A percentile compares a stretch with the other conserved stretches of the same genome.
Evolutionary conservation across 305 asterid genomes (phyloP).

Genomic region (Andrographis paniculata): DNA sequence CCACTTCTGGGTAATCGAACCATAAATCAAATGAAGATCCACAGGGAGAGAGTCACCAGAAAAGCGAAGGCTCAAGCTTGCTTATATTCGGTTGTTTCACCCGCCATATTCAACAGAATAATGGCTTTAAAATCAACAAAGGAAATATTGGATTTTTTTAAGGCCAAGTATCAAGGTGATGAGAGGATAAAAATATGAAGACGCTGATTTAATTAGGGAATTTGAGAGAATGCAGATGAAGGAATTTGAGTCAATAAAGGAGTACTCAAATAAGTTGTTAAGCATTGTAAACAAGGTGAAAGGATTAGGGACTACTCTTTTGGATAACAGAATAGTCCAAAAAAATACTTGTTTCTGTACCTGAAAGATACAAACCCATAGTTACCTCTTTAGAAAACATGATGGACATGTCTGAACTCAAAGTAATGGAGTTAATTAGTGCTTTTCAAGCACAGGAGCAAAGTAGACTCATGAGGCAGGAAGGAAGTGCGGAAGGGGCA

Average conservation of each 20-base stretch:
- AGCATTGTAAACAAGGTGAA: too few relatives aligned
- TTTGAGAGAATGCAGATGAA: neutral
- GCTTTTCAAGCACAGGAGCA: too few relatives aligned
- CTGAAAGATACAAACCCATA: too few relatives aligned
- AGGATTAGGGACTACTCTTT: neutral
- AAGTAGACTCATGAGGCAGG: too few relatives aligned
- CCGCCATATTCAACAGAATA: neutral
- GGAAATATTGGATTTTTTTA: neutral
- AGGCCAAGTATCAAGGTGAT: neutral
- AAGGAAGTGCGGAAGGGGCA: too few relatives aligned
- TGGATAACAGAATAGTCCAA: slow-evolving; percentile 10
- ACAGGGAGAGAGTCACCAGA: neutral
- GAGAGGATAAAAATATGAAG: neutral
- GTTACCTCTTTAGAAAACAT: too few relatives aligned
- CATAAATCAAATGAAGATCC: neutral
- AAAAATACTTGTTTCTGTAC: neutral
- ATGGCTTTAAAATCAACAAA: neutral
- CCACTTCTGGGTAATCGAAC: neutral
- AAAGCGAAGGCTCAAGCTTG: neutral
- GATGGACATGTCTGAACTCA: too few relatives aligned
- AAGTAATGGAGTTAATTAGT: too few relatives aligned
- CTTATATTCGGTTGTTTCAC: neutral
- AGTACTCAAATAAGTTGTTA: neutral
- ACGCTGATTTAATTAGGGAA: too few relatives aligned
- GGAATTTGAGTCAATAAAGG: neutral